Percentiles rank a stretch among this genome's conserved stretches.
These are phyloP conservation scores for Dactylonectria macrodidyma DNA, from an alignment of 2,329 filamentous ascomycete genomes.

Conservation along the genomic window DNA sequence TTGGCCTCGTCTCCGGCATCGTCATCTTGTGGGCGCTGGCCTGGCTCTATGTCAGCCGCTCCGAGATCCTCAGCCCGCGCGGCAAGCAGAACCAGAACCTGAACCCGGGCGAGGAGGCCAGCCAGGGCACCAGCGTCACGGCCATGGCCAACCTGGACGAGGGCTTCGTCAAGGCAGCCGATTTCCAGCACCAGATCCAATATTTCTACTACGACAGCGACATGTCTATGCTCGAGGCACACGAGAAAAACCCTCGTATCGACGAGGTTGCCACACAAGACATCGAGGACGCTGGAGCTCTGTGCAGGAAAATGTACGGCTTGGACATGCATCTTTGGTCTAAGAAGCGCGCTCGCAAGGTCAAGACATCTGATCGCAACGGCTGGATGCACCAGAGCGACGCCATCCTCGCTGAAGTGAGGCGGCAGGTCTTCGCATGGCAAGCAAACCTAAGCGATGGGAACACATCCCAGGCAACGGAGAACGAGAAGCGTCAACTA, in stretches of 20 bases:
- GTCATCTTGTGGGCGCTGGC: conserved; percentile 17
- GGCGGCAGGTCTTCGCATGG: conserved; percentile 12
- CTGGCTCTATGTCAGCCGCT: conserved; percentile 17
- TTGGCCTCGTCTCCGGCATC: conserved; percentile 20
- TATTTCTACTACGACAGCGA: conserved; percentile 21
- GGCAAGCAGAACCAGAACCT: not conserved
- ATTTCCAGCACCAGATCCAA: conserved; percentile 6
- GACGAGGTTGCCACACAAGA: conserved; percentile 2
- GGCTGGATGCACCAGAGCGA: conserved; percentile 19
- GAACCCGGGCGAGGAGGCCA: not conserved
- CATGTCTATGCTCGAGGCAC: conserved; percentile 9
- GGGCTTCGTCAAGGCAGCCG: not conserved
- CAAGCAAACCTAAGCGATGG: not conserved
- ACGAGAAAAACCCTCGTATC: conserved; percentile 4
- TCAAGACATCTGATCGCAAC: not conserved
- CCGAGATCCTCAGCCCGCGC: conserved; percentile 37
- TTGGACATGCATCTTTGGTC: conserved; percentile 18
- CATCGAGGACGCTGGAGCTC: conserved; percentile 3
- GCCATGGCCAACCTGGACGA: not conserved
- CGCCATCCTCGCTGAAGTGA: conserved; percentile 23
- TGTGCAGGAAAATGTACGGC: conserved; percentile 24
- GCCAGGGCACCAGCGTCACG: conserved; percentile 1
- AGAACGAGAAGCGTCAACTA: conserved; percentile 8
- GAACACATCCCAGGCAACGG: not conserved
- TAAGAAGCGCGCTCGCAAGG: conserved; percentile 2